These are phyloP conservation scores for Coemansia sp. DNA, from an alignment of 192 early-diverging fungal species.

Conservation along the genomic window DNA sequence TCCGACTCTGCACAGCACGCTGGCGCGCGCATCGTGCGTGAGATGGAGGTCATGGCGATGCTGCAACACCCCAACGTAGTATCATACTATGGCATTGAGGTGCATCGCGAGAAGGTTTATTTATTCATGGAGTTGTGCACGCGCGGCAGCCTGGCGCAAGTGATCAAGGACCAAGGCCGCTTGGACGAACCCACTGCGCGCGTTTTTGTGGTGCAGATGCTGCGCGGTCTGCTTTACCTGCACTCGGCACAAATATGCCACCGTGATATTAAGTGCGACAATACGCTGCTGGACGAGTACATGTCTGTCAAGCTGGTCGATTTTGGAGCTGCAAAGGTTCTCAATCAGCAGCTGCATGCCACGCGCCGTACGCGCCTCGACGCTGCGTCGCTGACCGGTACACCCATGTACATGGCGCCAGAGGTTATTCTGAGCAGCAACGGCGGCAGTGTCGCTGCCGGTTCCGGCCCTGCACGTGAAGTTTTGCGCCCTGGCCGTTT, in stretches of 20 bases:
- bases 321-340: conserved; percentile 88
- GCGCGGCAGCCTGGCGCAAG: conserved; percentile 66
- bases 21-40: conserved; percentile 66
- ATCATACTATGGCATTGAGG: conserved; percentile 87
- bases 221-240: conserved; percentile 81
- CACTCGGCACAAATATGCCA: conserved; percentile 85
- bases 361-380: conserved; percentile 36
- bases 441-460: conserved; percentile 51
- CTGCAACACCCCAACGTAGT: conserved; percentile 88
- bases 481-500: conserved; percentile 28
- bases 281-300: conserved; percentile 76
- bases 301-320: conserved; percentile 84
- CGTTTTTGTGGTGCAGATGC: conserved; percentile 77
- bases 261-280: conserved; percentile 84
- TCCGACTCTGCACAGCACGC: conserved; percentile 13
- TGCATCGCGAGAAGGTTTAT: conserved; percentile 83
- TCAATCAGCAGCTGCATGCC: conserved; percentile 63
- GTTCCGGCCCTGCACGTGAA: conserved; percentile 6
- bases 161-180: conserved; percentile 74
- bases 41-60: conserved; percentile 91
- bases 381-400: conserved; percentile 57
- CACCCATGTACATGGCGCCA: conserved; percentile 62
- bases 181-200: conserved; percentile 73
- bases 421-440: conserved; percentile 83
- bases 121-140: conserved; percentile 93